A percentile compares a stretch with the other conserved stretches of the same genome.
These are phyloP conservation scores for Camellia granthamiana DNA, from an alignment of 148 eudicot species.

Conservation along the genomic window DNA sequence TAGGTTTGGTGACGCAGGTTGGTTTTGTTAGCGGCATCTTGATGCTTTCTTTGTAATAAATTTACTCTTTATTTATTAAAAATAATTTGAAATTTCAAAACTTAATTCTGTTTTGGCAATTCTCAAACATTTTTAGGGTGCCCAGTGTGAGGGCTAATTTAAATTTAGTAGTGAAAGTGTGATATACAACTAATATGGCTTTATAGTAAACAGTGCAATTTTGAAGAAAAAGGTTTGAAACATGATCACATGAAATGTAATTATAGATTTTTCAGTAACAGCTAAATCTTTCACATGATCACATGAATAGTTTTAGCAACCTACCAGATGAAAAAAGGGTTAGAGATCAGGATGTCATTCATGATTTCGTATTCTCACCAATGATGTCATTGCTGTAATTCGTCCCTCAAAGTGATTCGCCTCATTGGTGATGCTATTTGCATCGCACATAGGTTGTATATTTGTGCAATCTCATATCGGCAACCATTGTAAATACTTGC, in stretches of 20 bases:
- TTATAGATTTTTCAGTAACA: background rate
- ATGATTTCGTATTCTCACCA: too few relatives aligned
- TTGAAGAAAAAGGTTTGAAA: background rate
- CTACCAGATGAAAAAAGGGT: background rate
- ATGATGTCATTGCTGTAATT: too few relatives aligned
- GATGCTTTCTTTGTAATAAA: too few relatives aligned
- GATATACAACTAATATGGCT: background rate
- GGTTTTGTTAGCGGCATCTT: too few relatives aligned
- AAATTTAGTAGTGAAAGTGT: background rate
- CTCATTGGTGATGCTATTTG: background rate
- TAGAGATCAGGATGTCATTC: background rate
- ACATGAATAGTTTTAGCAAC: background rate
- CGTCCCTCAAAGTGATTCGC: too few relatives aligned
- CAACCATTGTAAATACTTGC: background rate
- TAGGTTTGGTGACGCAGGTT: too few relatives aligned
- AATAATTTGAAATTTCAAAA: background rate
- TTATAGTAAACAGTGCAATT: background rate
- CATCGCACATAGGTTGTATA: background rate
- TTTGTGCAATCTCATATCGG: background rate
- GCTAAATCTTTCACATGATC: background rate
- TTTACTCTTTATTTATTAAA: too few relatives aligned
- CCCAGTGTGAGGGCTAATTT: background rate
- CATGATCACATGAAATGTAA: background rate
- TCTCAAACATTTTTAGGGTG: background rate
- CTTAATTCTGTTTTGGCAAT: background rate